Evolutionary conservation across 2,329 filamentous ascomycete species (phyloP), one percentile per base, ranked within the genome.

Genomic region (Gnomoniopsis sp.): DNA sequence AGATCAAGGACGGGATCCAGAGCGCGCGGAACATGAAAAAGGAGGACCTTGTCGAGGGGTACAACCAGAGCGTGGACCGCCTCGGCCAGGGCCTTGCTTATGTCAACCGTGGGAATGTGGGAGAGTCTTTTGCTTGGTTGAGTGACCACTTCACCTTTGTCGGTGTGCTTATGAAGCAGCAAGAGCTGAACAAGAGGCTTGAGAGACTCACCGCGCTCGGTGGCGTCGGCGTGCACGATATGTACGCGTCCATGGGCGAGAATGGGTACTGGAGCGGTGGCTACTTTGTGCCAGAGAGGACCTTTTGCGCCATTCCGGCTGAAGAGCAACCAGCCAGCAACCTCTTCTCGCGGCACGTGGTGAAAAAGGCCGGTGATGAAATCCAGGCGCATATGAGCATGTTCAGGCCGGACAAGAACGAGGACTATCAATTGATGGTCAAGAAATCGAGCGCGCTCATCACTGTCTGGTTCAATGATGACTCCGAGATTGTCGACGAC

Each of bases 121-220:
- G 86, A 2, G 81, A 86, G 56, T 90, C 90, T 1, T 88, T 91
- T 64, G 83, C 81, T 19, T 96, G 91, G 87, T 84, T 93, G 3
- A 86, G 88, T 0, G 89, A 88, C 17, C 92, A 96, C 71, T 84
- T 96, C 53, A 90, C 91, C 38, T 96, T 96, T 67, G 88, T 96
- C 1, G 90, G 91, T 0, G 88, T 89, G 49, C 79, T 96, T 2
- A 82, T 91, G 64, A 87, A 89, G 55, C 85, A 86, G 17, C 85
- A 88, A 36, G 89, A 95, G 66, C 75, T 96, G 61, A 84, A 82
- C 57, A 80, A 82, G 47, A 81, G 92, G 17, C 76, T 96, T 2
- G 81, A 84, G 59, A 78, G 83, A 55, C 76, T 93, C 53, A 81
- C 82, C 0, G 71, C 78, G 1, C 77, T 88, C 1, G 80, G 83